Evolutionary conservation across 495 filamentous ascomycete genomes (phyloP), one percentile per base, ranked within the genome.

Genomic region (Chaetomium fimeti): DNA sequence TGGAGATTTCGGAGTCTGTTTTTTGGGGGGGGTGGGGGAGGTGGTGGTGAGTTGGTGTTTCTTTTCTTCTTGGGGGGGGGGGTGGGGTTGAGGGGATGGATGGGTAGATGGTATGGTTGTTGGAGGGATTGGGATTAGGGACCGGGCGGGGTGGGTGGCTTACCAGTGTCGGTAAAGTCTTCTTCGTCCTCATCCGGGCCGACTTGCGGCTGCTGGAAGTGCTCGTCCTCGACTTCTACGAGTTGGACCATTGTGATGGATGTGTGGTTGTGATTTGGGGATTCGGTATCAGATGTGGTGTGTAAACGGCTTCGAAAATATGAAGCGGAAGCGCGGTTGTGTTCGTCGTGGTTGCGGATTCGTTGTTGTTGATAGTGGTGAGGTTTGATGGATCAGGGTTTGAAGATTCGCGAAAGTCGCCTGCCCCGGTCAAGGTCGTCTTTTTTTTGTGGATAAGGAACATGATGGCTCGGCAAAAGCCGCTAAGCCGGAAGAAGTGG

Each of bases 191-290:
- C 89, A 64, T 89, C 86, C 64, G 79, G 80, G 54, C 90, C 83
- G 52, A 82, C 80, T 68, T 89, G 87, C 76, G 90, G 89, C 69
- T 88, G 77, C 73, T 86, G 80, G 82, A 97, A 96, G 76, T 94
- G 91, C 81, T 96, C 92, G 75, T 98, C 94, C 66, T 93, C 87
- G 73, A 98, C 93, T 79, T 97, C 95, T 68, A 87, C 88, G 68
- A 98, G 90, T 78, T 95, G 90, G 75, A 98, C 94, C 94, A 98
- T 98, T 71, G 75, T 93, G 79, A 63, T 72, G 75, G 72, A 45
- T 70, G 62, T 56, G 60, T 58, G 24, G 16, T 55, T 55, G 55
- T 58, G 25, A 49, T 52, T 52, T 53, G n/a, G 18, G 12, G 38
- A 18, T 7, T 38, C 13, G 20, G 36, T 32, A 5, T 53, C 25